These are phyloP conservation scores for Thalassia testudinum DNA, from an alignment of 116 monocot species.

Conservation along the genomic window DNA sequence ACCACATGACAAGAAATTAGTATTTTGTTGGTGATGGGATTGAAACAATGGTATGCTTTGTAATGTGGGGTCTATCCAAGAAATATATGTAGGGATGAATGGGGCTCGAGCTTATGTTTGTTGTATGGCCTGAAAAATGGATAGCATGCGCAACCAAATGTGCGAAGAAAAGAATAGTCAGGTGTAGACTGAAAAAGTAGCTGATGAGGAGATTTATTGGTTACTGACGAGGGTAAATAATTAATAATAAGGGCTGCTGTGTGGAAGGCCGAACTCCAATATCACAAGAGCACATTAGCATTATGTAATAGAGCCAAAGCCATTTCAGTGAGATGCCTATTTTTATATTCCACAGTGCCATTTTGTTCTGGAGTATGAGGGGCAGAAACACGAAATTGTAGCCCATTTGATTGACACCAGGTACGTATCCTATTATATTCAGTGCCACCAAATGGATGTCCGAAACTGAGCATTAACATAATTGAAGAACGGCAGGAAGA, in stretches of 20 bases:
- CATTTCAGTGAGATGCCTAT: neutral
- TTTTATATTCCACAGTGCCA: neutral
- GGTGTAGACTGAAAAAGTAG: no score
- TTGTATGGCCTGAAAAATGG: no score
- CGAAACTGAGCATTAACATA: neutral
- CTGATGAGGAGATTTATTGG: no score
- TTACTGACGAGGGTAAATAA: neutral
- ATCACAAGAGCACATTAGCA: neutral
- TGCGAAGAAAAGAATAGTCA: no score
- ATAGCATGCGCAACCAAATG: no score
- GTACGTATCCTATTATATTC: neutral
- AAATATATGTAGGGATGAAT: no score
- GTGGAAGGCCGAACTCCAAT: neutral
- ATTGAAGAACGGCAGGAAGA: neutral
- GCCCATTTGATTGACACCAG: neutral
- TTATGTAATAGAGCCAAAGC: neutral
- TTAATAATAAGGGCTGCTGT: neutral
- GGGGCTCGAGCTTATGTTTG: no score
- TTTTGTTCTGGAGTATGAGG: constrained; percentile 2
- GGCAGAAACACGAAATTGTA: neutral
- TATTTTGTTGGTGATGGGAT: no score
- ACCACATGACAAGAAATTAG: no score
- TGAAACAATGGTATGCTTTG: no score
- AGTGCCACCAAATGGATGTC: neutral
- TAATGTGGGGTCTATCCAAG: no score